A percentile compares a stretch with the other conserved stretches of the same genome.
These are phyloP conservation scores for Phytopythium litorale DNA, from an alignment of 352 stramenopile genomes.

Conservation along the genomic window DNA sequence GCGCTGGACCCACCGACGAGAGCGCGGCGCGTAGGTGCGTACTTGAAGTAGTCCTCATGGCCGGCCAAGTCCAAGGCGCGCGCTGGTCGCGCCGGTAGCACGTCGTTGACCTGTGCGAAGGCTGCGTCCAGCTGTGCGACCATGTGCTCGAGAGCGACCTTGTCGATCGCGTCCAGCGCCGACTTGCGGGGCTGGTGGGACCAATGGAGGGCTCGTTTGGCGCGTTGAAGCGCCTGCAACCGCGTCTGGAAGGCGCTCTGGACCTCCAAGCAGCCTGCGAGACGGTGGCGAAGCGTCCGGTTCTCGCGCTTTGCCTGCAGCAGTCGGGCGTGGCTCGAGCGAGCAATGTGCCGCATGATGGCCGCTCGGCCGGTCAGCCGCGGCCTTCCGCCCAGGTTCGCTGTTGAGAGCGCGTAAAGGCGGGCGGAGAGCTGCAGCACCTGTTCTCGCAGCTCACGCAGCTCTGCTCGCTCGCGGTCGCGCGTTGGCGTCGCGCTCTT, in stretches of 20 bases:
- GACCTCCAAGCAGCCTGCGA: constrained; percentile 5
- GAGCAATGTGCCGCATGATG: constrained; percentile 25
- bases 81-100: constrained; percentile 19
- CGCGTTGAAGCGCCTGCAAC: background rate
- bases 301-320: constrained; percentile 19
- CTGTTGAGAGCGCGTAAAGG: constrained; percentile 1
- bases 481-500: constrained; percentile 18
- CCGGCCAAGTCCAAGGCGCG: constrained; percentile 20
- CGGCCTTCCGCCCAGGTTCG: background rate
- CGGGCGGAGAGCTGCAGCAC: constrained; percentile 14
- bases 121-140: constrained; percentile 33
- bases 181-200: background rate
- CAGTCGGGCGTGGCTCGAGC: constrained; percentile 1
- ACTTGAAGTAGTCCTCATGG: constrained; percentile 14
- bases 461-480: constrained; percentile 24
- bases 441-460: constrained; percentile 17
- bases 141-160: constrained; percentile 12
- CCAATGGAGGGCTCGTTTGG: background rate
- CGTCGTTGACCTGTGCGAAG: constrained; percentile 30
- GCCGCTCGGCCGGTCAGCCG: constrained; percentile 8
- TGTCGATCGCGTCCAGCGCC: background rate
- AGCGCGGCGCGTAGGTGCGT: background rate
- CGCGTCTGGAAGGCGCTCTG: background rate
- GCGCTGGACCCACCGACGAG: background rate
- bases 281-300: constrained; percentile 8